Conservation (phyloP, 345 rosid species). For the Melaleuca quinquenervia region DNA sequence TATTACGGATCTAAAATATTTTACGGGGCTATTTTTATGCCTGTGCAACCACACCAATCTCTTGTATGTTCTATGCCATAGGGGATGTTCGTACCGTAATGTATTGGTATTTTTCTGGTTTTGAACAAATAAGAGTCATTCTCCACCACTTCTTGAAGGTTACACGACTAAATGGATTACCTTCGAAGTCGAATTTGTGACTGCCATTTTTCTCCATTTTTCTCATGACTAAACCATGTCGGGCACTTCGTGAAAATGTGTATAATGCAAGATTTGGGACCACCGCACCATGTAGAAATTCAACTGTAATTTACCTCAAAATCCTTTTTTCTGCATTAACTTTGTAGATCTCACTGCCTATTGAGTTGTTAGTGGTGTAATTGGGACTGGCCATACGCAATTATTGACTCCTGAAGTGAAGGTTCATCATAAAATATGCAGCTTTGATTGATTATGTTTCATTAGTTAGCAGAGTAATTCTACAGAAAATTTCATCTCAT, state of each 20-base stretch:
- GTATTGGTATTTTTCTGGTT: neutral
- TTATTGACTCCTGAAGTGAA: neutral
- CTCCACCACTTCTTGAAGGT: neutral
- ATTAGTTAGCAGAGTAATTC: neutral
- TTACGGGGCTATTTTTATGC: neutral
- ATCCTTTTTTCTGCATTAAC: neutral
- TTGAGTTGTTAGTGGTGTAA: neutral
- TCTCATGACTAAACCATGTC: neutral
- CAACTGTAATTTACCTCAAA: neutral
- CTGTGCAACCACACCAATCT: neutral
- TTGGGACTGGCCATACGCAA: neutral
- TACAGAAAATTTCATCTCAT: neutral
- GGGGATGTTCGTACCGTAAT: neutral
- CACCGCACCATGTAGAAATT: neutral
- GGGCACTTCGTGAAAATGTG: no score
- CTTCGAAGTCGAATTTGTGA: neutral
- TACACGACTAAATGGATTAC: neutral
- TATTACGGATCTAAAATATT: neutral
- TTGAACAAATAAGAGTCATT: neutral
- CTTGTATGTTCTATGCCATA: neutral
- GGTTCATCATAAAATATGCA: neutral
- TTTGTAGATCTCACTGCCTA: neutral
- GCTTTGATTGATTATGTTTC: neutral
- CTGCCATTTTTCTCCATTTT: neutral
- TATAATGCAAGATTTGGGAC: neutral